phyloP scores from a whole-genome alignment of 2,329 filamentous ascomycete species.

The Fusarium nygamai region DNA sequence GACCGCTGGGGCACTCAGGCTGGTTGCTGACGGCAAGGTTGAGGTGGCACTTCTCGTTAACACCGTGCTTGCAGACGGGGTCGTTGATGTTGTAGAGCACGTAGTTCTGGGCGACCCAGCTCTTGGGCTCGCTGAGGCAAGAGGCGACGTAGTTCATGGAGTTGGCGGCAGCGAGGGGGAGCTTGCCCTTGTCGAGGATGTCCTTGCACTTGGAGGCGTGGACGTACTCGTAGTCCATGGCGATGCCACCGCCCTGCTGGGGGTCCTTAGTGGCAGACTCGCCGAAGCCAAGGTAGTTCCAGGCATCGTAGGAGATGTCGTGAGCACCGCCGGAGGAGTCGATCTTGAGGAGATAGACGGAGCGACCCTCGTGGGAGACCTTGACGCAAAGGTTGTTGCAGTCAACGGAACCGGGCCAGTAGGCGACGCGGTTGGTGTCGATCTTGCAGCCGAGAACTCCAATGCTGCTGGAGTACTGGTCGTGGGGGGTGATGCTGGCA shows the following conservation, averaged over 20 bases:
- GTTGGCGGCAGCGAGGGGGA: conserved; percentile 66
- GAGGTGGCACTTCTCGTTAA: conserved; percentile 61
- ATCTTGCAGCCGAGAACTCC: conserved; percentile 70
- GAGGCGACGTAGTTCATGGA: conserved; percentile 64
- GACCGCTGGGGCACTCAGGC: conserved; percentile 57
- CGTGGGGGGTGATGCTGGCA: conserved; percentile 62
- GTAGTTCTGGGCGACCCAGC: conserved; percentile 64
- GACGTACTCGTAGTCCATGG: conserved; percentile 62
- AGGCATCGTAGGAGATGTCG: conserved; percentile 70
- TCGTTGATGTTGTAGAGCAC: conserved; percentile 64
- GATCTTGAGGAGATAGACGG: conserved; percentile 66
- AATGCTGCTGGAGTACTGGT: conserved; percentile 64
- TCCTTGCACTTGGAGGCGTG: conserved; percentile 58
- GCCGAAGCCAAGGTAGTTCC: conserved; percentile 66
- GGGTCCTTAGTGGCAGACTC: conserved; percentile 58
- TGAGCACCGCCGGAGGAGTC: conserved; percentile 65
- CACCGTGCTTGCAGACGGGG: conserved; percentile 59
- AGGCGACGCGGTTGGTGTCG: conserved; percentile 68
- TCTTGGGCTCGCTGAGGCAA: conserved; percentile 57
- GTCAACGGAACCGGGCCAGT: conserved; percentile 64
- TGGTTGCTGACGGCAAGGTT: conserved; percentile 62
- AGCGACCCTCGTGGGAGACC: conserved; percentile 59
- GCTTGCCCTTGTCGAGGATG: conserved; percentile 60
- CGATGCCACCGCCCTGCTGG: conserved; percentile 58
- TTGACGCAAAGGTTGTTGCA: conserved; percentile 68